Conservation (phyloP, 768 basidiomycete species). For the Serendipita indica region DNA sequence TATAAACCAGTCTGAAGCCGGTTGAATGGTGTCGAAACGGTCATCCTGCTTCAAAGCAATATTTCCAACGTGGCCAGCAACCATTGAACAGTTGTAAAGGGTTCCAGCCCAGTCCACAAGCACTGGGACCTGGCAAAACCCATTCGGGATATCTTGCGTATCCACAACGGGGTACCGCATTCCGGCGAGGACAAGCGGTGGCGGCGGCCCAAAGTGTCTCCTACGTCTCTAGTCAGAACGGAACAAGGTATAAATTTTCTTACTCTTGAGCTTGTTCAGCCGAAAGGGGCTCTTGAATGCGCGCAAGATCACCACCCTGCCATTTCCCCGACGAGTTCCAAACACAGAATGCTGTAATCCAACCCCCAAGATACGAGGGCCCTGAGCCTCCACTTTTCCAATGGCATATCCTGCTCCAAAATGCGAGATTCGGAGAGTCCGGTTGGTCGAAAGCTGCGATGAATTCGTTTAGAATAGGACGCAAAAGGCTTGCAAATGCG, state of each 20-base stretch:
- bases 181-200: not conserved
- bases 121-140: conserved; percentile 21
- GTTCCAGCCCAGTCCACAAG: conserved; percentile 19
- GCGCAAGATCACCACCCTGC: conserved; percentile 16
- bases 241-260: not conserved
- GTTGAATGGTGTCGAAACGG: not conserved
- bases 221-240: not conserved
- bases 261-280: not conserved
- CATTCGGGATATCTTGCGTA: conserved; percentile 20
- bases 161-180: conserved; percentile 10
- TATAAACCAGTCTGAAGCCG: not conserved
- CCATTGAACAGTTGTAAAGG: conserved; percentile 18
- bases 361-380: conserved; percentile 24
- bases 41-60: not conserved
- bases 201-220: not conserved
- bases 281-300: not conserved
- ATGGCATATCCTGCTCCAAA: conserved; percentile 13
- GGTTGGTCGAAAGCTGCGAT: conserved; percentile 18
- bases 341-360: conserved; percentile 29
- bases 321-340: conserved; percentile 23
- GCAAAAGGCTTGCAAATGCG: conserved; percentile 29
- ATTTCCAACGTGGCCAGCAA: conserved; percentile 18
- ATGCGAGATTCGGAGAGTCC: not conserved
- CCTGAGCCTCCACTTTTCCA: conserved; percentile 19
- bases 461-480: conserved; percentile 26